These are phyloP conservation scores for Trichoderma hamatum DNA, from an alignment of 2,329 filamentous ascomycete species.

Conservation along the genomic window DNA sequence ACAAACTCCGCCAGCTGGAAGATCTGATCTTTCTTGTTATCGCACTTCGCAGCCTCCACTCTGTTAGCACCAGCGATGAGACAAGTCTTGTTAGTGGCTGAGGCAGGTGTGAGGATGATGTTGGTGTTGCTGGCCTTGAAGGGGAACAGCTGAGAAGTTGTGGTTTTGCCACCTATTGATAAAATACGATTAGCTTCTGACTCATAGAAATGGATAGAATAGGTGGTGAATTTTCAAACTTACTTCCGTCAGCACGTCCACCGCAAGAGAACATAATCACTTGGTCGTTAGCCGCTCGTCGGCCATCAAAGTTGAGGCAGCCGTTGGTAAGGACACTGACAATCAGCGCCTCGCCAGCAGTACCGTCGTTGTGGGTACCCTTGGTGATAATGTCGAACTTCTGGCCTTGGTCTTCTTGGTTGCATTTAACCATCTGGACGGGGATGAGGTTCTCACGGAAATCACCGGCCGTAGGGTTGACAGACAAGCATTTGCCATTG, in stretches of 20 bases:
- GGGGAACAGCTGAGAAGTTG: constrained; percentile 53
- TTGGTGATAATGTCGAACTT: constrained; percentile 55
- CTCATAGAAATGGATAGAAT: neutral
- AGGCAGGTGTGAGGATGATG: constrained; percentile 51
- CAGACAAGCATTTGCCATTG: constrained; percentile 54
- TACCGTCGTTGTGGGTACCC: constrained; percentile 53
- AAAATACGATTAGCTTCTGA: neutral
- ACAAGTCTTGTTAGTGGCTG: constrained; percentile 42
- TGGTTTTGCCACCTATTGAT: constrained; percentile 47
- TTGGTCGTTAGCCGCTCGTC: constrained; percentile 48
- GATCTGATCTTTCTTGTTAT: constrained; percentile 31
- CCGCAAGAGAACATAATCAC: constrained; percentile 57
- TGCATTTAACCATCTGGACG: constrained; percentile 49
- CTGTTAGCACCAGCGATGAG: constrained; percentile 29
- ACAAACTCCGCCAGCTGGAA: constrained; percentile 31
- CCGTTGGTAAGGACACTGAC: constrained; percentile 55
- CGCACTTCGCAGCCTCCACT: constrained; percentile 36
- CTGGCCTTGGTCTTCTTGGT: constrained; percentile 47
- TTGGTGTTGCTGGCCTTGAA: constrained; percentile 46
- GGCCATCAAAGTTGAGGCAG: constrained; percentile 55
- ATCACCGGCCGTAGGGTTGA: constrained; percentile 56
- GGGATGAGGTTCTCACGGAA: constrained; percentile 59
- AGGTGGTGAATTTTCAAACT: constrained; percentile 27
- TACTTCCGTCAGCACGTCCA: constrained; percentile 53
- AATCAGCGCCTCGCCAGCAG: constrained; percentile 46